A percentile compares a stretch with the other conserved stretches of the same genome.
phyloP scores from a whole-genome alignment of 129 eudicot species.

The Centella asiatica region DNA sequence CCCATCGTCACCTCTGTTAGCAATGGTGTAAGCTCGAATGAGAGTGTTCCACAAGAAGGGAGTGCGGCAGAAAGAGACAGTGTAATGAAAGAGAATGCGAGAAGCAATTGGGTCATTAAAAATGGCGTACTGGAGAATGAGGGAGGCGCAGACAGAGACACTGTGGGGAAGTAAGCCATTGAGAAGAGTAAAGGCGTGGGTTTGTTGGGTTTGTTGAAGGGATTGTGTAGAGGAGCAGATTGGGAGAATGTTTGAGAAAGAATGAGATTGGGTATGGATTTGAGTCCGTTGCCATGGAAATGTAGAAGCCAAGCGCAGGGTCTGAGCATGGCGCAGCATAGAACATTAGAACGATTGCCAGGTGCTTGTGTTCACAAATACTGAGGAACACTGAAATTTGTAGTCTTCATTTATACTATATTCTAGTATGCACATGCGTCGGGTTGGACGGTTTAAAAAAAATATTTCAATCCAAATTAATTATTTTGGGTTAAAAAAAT shows the following conservation, averaged over 20 bases:
- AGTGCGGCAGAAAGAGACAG: conserved; percentile 32
- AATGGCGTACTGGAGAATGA: conserved; percentile 60
- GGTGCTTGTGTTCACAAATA: too few species aligned
- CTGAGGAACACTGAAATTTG: too few species aligned
- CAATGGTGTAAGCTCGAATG: conserved; percentile 33
- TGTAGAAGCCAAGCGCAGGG: conserved; percentile 21
- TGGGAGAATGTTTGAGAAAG: conserved; percentile 31
- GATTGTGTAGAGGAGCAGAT: conserved; percentile 35
- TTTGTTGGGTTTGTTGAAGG: conserved; percentile 45
- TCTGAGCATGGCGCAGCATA: conserved; percentile 33
- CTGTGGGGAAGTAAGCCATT: conserved; percentile 46
- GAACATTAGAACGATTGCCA: too few species aligned
- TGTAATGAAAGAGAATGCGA: conserved; percentile 23
- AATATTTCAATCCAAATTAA: too few species aligned
- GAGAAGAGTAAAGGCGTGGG: conserved; percentile 41
- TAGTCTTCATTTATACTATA: too few species aligned
- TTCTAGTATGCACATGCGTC: too few species aligned
- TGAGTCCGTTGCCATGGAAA: conserved; percentile 4
- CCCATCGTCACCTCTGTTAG: conserved; percentile 4
- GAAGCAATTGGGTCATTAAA: conserved; percentile 23
- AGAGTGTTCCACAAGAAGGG: conserved; percentile 64
- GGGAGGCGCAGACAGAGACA: conserved; percentile 48
- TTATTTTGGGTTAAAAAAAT: too few species aligned
- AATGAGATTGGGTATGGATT: conserved; percentile 3
- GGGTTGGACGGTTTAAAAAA: too few species aligned